Base-by-base conservation (phyloP, 495 filamentous ascomycete genomes). In the Aspergillus affinis region DNA sequence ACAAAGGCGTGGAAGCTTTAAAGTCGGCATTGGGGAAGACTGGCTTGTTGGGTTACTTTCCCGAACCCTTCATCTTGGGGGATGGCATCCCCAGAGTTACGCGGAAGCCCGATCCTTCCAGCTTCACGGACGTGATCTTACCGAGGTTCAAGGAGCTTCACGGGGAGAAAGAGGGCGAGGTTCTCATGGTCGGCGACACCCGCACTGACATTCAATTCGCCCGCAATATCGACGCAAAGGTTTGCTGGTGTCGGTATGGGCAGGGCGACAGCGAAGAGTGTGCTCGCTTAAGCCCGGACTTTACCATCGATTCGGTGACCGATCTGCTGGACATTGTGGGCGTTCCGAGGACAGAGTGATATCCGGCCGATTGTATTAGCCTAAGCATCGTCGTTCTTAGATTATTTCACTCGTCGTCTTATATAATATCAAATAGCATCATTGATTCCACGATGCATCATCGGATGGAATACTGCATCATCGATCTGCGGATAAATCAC, bases 161-260 rank as follows among this genome's bases (percentile, higher is more conserved):
- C 19, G 57, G 19, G 9, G 51, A 18, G 48, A 21, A 18, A 18
- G 17, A 12, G 45, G 48, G 8, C 51, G 54, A 36, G 19, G 65
- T 67, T 15, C 29, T 70, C 10, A 61, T 70, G 19, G 60, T 70
- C 9, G 65, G 67, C 27, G 67, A 70, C 60, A 70, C 65, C 0
- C 57, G 63, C 21, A 61, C 67, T 12, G 67, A 70, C 54, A n/a
- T 70, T 1, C 47, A 61, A 41, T 70, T 67, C 27, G 67, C 67
- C 19, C 41, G 46, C 7, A 70, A 65, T 46, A 67, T 70, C 9
- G 50, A 52, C 10, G 55, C 56, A 18, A 63, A 54, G 50, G 58
- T 55, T 4, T 62, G 57, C 32, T 70, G 67, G 67, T 70, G 67
- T 63, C 62, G 55, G 23, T 70, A 61, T 61, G 67, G 67, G 4